These are phyloP conservation scores for Sarocladium strictum DNA, from an alignment of 2,329 filamentous ascomycete species.

Conservation along the genomic window DNA sequence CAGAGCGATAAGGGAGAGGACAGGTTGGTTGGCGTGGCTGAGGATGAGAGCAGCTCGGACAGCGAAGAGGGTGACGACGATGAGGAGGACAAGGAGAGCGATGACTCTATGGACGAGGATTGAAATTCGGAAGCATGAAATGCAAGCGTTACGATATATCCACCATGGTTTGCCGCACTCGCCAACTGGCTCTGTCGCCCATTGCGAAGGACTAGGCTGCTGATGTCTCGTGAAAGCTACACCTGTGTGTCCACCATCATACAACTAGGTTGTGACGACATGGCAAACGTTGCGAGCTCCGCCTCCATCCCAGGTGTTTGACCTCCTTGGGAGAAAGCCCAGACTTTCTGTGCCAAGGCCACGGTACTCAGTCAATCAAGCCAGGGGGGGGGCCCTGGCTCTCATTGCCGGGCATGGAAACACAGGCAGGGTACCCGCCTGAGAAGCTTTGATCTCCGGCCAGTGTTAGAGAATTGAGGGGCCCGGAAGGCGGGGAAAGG, in stretches of 20 bases:
- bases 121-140: conserved; percentile 19
- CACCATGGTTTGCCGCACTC: not conserved
- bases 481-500: not conserved
- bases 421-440: conserved; percentile 3
- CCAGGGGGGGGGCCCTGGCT: not conserved
- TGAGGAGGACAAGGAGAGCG: conserved; percentile 37
- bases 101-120: conserved; percentile 51
- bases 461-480: not conserved
- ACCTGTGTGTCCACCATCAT: no score
- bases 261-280: no score
- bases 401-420: not conserved
- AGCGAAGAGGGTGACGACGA: conserved; percentile 48
- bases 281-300: not conserved
- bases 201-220: no score
- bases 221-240: no score
- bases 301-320: not conserved
- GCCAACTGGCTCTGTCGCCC: not conserved
- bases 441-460: not conserved
- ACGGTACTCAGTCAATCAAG: not conserved
- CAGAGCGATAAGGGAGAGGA: conserved; percentile 58
- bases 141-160: not conserved
- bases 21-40: conserved; percentile 67
- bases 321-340: not conserved
- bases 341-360: not conserved
- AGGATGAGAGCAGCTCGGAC: conserved; percentile 62